Evolutionary conservation across 202 grass and related monocot genomes (phyloP).

Genomic region (Cymbopogon flexuosus): DNA sequence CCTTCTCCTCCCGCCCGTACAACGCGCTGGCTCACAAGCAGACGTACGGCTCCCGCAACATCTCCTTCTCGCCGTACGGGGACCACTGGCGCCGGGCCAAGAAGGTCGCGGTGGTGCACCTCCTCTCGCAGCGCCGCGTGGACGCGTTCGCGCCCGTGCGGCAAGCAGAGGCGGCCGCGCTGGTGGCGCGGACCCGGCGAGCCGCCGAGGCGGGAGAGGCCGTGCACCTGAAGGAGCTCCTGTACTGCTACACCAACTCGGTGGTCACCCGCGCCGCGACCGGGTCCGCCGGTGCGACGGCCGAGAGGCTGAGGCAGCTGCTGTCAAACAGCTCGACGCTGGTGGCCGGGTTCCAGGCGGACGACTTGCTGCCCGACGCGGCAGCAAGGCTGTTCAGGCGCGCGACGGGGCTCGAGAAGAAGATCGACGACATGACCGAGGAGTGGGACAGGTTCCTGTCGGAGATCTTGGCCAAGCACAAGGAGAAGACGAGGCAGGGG

Average conservation of each 20-base stretch:
- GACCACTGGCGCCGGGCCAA: constrained; percentile 9
- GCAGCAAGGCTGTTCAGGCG: not conserved
- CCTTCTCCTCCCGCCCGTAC: constrained; percentile 8
- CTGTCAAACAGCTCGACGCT: not conserved
- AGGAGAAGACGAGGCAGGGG: not conserved
- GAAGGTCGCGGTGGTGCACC: not conserved
- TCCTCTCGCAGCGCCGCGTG: constrained; percentile 4
- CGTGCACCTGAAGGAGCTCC: not conserved
- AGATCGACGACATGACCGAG: not conserved
- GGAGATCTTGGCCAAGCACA: not conserved
- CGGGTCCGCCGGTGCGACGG: not conserved
- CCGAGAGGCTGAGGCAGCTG: not conserved
- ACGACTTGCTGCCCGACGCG: not conserved
- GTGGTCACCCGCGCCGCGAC: not conserved
- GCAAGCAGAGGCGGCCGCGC: not conserved
- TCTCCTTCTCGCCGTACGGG: constrained; percentile 2
- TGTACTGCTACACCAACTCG: constrained; percentile 5
- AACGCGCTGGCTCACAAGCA: constrained; percentile 9
- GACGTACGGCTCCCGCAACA: not conserved
- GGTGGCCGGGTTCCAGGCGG: constrained; percentile 1
- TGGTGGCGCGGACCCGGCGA: not conserved
- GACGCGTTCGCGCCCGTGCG: not conserved
- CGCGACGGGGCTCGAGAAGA: constrained; percentile 2
- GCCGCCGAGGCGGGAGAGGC: not conserved
- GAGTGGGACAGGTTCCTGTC: not conserved